A percentile compares a stretch with the other conserved stretches of the same genome.
These are phyloP conservation scores for Gossypium arboreum DNA, from an alignment of 345 rosid genomes.

Conservation along the genomic window DNA sequence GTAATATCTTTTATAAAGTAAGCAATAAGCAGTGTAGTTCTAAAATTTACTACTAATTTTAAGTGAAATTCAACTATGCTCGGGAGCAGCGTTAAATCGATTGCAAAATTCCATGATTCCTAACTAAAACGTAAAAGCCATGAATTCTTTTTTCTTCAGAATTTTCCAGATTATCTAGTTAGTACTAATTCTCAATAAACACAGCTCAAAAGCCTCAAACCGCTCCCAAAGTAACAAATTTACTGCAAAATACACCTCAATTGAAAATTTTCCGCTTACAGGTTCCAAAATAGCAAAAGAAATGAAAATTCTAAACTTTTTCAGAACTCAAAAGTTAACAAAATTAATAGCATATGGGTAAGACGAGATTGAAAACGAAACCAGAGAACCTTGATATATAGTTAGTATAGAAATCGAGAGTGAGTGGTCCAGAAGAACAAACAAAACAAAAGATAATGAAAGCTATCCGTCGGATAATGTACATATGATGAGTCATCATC, in stretches of 20 bases:
- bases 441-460: conserved; percentile 5
- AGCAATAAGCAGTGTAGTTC: background rate
- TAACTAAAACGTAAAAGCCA: background rate
- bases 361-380: background rate
- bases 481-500: conserved; percentile 15
- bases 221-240: background rate
- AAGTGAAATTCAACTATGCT: background rate
- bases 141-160: background rate
- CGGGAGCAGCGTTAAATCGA: background rate
- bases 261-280: background rate
- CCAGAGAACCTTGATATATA: background rate
- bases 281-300: background rate
- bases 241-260: background rate
- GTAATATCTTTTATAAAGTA: background rate
- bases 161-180: background rate
- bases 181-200: background rate
- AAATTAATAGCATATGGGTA: background rate
- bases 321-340: background rate
- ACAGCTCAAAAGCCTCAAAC: background rate
- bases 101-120: background rate
- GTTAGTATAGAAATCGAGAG: background rate
- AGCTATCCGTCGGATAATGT: conserved; percentile 14
- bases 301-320: background rate
- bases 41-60: background rate
- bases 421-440: conserved; percentile 25